Evolutionary conservation across 805 yeast genomes (phyloP).

Genomic region (Cyberlindnera bimundalis): DNA sequence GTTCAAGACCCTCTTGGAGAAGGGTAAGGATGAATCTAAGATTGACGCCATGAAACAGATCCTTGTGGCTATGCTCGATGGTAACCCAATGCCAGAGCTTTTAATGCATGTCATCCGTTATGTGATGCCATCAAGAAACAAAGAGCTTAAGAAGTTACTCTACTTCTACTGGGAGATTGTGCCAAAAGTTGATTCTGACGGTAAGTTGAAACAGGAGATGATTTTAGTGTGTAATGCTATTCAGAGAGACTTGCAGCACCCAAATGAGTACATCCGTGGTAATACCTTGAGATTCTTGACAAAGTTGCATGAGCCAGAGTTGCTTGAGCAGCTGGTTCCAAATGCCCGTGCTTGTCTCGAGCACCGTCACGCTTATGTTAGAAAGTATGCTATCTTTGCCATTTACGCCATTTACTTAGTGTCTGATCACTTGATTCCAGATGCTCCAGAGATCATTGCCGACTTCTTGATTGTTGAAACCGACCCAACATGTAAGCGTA

Average conservation of each 20-base stretch:
- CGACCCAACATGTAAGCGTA: slow-evolving; percentile 92
- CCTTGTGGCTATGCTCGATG: slow-evolving; percentile 82
- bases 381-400: slow-evolving; percentile 95
- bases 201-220: slow-evolving; percentile 97
- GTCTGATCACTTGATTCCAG: slow-evolving; percentile 86
- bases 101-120: slow-evolving; percentile 96
- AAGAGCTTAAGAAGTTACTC: slow-evolving; percentile 85
- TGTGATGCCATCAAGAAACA: slow-evolving; percentile 93
- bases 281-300: slow-evolving; percentile 88
- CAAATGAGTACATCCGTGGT: slow-evolving; percentile 95
- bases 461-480: slow-evolving; percentile 76
- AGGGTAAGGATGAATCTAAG: slow-evolving; percentile 84
- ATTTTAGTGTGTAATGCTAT: slow-evolving; percentile 97
- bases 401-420: slow-evolving; percentile 77
- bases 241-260: slow-evolving; percentile 95
- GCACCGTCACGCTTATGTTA: slow-evolving; percentile 96
- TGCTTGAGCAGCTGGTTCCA: slow-evolving; percentile 93
- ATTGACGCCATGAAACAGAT: slow-evolving; percentile 87
- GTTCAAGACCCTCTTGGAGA: slow-evolving; percentile 75
- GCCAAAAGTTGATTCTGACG: slow-evolving; percentile 82
- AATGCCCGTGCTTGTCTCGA: slow-evolving; percentile 87
- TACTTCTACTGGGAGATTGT: slow-evolving; percentile 98
- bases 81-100: slow-evolving; percentile 87
- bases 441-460: slow-evolving; percentile 82
- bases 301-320: slow-evolving; percentile 88